Conservation (phyloP, 345 rosid species). For the Syzygium oleosum region DNA sequence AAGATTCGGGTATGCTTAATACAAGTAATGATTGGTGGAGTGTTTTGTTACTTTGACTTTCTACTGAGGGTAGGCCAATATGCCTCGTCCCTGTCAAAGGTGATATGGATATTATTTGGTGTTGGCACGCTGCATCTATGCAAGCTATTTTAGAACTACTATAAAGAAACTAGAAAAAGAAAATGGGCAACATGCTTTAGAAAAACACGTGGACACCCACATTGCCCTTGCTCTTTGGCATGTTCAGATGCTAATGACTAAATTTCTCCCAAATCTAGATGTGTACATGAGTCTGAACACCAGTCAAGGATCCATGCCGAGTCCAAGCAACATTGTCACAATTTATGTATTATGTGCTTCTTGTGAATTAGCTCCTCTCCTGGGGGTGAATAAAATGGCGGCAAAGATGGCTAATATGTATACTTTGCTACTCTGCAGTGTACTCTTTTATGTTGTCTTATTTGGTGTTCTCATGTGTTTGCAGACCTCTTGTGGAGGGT, state of each 20-base stretch:
- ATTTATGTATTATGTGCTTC: background rate
- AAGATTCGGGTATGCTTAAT: slow-evolving; percentile 64
- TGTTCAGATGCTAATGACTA: background rate
- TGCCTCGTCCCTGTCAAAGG: background rate
- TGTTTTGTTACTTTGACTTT: background rate
- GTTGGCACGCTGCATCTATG: background rate
- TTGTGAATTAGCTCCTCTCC: background rate
- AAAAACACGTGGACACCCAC: background rate
- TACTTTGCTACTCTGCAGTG: background rate
- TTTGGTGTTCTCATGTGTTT: background rate
- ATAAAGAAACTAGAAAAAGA: background rate
- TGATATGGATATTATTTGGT: background rate
- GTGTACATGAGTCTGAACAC: background rate
- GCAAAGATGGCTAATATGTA: background rate
- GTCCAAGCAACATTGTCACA: background rate
- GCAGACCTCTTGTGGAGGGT: slow-evolving; percentile 82
- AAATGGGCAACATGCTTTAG: background rate
- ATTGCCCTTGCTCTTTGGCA: background rate
- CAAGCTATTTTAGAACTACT: background rate
- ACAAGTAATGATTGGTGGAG: background rate
- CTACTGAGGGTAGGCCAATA: background rate
- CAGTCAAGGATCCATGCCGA: background rate
- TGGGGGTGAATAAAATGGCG: background rate
- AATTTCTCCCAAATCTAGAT: background rate
- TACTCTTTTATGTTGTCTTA: background rate